phyloP scores from a whole-genome alignment of 2,329 filamentous ascomycete species.

The Nothophoma quercina region DNA sequence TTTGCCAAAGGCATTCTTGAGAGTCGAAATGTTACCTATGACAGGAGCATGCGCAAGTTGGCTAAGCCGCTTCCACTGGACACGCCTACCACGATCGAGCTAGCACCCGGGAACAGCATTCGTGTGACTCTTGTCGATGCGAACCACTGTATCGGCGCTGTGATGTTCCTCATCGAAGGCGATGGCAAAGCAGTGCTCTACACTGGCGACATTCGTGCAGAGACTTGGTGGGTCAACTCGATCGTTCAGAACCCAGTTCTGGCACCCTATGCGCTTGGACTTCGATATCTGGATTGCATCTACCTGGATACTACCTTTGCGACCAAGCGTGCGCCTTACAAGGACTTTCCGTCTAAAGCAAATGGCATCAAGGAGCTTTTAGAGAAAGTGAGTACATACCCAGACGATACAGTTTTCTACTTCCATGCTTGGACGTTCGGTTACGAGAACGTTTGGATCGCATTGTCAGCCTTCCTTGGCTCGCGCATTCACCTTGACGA shows the following conservation, averaged over 20 bases:
- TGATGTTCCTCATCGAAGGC: conserved; percentile 91
- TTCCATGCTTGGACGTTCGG: conserved; percentile 91
- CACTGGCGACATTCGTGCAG: conserved; percentile 86
- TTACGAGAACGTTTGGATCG: conserved; percentile 92
- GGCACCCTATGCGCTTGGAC: conserved; percentile 70
- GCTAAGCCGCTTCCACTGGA: conserved; percentile 83
- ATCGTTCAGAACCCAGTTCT: conserved; percentile 75
- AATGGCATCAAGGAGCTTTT: conserved; percentile 80
- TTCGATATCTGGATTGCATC: conserved; percentile 71
- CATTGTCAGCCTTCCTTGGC: conserved; percentile 73
- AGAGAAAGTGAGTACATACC: conserved; percentile 71
- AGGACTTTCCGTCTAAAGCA: conserved; percentile 69
- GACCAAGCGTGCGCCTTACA: conserved; percentile 57
- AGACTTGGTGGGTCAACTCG: conserved; percentile 83
- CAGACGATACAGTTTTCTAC: conserved; percentile 79
- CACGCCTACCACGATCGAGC: conserved; percentile 77
- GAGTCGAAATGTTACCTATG: conserved; percentile 74
- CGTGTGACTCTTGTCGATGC: conserved; percentile 87
- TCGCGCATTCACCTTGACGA: conserved; percentile 81
- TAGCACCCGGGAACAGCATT: conserved; percentile 72
- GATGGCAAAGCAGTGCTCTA: conserved; percentile 78
- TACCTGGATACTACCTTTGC: conserved; percentile 90
- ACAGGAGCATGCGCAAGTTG: conserved; percentile 72
- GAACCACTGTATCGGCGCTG: conserved; percentile 88
- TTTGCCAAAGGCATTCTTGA: conserved; percentile 81